These are phyloP conservation scores for Leccinum solheimii DNA, from an alignment of 1,284 basidiomycete species.

Conservation along the genomic window DNA sequence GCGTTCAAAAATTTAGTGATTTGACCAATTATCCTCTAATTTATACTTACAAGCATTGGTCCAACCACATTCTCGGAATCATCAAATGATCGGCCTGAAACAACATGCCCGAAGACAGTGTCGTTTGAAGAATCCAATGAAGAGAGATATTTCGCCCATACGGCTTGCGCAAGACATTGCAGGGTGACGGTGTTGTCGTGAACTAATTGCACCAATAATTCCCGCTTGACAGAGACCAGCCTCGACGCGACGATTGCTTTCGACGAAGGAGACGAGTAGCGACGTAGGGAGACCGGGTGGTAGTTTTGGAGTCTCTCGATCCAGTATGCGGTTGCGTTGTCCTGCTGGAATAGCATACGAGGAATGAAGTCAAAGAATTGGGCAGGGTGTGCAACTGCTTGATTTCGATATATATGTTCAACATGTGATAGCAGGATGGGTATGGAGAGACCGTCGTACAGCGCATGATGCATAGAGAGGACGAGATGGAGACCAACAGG, in stretches of 20 bases:
- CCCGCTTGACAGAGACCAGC: slow-evolving; percentile 11
- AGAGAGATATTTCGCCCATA: slow-evolving; percentile 44
- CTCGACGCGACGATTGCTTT: slow-evolving; percentile 16
- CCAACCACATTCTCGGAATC: slow-evolving; percentile 49
- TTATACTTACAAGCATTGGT: slow-evolving; percentile 45
- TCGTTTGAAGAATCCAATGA: slow-evolving; percentile 36
- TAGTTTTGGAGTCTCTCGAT: slow-evolving; percentile 33
- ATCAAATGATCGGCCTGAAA: slow-evolving; percentile 46
- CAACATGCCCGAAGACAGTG: slow-evolving; percentile 49
- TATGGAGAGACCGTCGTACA: slow-evolving; percentile 53
- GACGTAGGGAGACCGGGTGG: slow-evolving; percentile 22
- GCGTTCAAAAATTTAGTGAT: not conserved
- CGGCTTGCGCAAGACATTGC: slow-evolving; percentile 44
- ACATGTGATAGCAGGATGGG: slow-evolving; percentile 39
- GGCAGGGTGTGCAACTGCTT: slow-evolving; percentile 13
- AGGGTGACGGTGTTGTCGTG: slow-evolving; percentile 34
- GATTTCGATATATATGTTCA: slow-evolving; percentile 35
- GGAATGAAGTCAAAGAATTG: slow-evolving; percentile 42
- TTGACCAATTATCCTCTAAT: not conserved
- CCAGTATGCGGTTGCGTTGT: slow-evolving; percentile 45
- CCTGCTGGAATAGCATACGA: slow-evolving; percentile 39
- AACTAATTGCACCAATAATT: slow-evolving; percentile 17
- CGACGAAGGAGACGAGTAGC: slow-evolving; percentile 1
- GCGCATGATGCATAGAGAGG: slow-evolving; percentile 49
- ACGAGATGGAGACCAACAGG: slow-evolving; percentile 32